Percentiles rank a stretch among this genome's conserved stretches.
Conservation (phyloP, 108 stramenopile species). For the Cyclotella baltica region DNA sequence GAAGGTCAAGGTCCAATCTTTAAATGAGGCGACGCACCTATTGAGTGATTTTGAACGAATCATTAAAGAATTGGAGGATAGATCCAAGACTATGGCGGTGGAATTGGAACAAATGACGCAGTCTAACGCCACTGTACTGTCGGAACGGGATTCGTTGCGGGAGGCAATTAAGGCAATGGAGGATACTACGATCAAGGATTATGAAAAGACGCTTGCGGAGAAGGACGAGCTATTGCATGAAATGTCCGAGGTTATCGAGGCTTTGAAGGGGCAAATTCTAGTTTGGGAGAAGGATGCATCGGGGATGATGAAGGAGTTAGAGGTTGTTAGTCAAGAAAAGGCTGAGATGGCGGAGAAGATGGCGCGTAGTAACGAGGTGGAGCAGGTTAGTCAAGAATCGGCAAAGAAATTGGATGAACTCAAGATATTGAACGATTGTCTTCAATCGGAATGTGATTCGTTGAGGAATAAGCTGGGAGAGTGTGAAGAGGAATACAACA, state of each 20-base stretch:
- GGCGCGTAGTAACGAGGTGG: not conserved
- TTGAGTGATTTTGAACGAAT: constrained; percentile 20
- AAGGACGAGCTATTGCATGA: constrained; percentile 1
- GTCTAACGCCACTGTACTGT: not conserved
- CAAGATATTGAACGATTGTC: constrained; percentile 1
- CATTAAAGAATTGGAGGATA: constrained; percentile 20
- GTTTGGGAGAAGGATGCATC: constrained; percentile 1
- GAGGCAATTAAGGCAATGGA: constrained; percentile 10
- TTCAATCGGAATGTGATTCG: constrained; percentile 23
- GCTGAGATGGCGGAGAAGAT: not conserved
- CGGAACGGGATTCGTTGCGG: constrained; percentile 15
- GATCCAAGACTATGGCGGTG: constrained; percentile 4
- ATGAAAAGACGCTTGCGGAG: constrained; percentile 1
- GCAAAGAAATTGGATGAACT: constrained; percentile 3
- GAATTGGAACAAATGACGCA: not conserved
- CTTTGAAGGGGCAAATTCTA: not conserved
- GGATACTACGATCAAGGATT: not conserved
- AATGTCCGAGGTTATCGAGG: constrained; percentile 14
- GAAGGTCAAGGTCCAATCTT: constrained; percentile 19
- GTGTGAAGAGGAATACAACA: constrained; percentile 30
- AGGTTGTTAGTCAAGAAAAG: not conserved
- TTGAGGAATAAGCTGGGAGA: constrained; percentile 16
- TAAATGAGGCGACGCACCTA: constrained; percentile 26
- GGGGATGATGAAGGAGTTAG: not conserved
- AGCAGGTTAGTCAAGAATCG: not conserved